Evolutionary conservation across 2,329 filamentous ascomycete species (phyloP).

Genomic region (Diaporthe helianthi): DNA sequence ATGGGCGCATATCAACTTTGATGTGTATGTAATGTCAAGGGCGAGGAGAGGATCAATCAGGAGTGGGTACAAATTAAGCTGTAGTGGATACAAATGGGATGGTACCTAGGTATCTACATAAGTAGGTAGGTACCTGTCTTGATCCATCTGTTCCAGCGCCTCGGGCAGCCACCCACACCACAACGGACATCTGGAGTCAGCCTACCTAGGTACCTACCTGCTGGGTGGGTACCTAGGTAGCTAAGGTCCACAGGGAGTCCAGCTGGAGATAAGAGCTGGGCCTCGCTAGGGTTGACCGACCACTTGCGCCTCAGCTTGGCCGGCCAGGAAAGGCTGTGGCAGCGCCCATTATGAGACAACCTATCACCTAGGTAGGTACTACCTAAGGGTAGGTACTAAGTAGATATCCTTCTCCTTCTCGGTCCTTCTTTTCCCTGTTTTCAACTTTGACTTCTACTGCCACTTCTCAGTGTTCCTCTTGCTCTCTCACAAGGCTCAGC

Average conservation of each 20-base stretch:
- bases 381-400: not conserved
- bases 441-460: not conserved
- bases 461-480: not conserved
- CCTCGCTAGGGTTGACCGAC: constrained; percentile 10
- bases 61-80: not conserved
- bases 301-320: constrained; percentile 20
- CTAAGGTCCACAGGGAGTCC: no score
- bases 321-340: not conserved
- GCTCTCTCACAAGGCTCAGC: not conserved
- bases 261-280: constrained; percentile 13
- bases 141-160: not conserved
- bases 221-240: no score
- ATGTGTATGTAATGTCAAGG: not conserved
- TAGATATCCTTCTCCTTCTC: not conserved
- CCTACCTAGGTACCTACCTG: not conserved
- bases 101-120: no score
- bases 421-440: not conserved
- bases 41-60: not conserved
- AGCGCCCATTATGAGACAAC: not conserved
- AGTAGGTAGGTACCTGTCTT: no score
- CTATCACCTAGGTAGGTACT: not conserved
- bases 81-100: not conserved
- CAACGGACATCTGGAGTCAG: not conserved
- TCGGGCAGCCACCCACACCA: constrained; percentile 16
- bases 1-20: not conserved